These are phyloP conservation scores for Zanthoxylum bungeanum DNA, from an alignment of 345 rosid species.

Conservation along the genomic window DNA sequence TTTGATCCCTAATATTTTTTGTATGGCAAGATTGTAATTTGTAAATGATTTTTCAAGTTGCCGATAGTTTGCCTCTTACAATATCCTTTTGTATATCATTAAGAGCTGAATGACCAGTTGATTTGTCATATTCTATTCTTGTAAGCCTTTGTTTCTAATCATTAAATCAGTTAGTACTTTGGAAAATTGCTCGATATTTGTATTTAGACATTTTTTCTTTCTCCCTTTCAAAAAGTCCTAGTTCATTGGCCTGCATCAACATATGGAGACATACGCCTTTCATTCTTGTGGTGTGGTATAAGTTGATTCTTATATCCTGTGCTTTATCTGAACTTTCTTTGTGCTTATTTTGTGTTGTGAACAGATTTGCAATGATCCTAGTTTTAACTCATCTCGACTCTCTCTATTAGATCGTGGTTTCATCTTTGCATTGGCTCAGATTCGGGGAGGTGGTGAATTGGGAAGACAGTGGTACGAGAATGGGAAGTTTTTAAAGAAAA, in stretches of 20 bases:
- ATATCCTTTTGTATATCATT: not conserved
- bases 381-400: slow-evolving; percentile 67
- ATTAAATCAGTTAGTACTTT: not conserved
- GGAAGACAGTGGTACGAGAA: slow-evolving; percentile 98
- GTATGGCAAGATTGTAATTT: not conserved
- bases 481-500: slow-evolving; percentile 81
- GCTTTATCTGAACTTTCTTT: not conserved
- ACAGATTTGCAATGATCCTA: slow-evolving; percentile 67
- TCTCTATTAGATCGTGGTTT: slow-evolving; percentile 93
- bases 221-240: not conserved
- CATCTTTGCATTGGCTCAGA: slow-evolving; percentile 76
- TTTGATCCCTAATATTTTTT: not conserved
- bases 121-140: not conserved
- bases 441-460: slow-evolving; percentile 99
- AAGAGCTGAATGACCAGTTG: not conserved
- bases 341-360: slow-evolving; percentile 11
- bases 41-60: not conserved
- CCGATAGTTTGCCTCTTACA: not conserved
- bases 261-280: not conserved
- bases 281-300: not conserved
- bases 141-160: not conserved
- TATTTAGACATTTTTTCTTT: not conserved
- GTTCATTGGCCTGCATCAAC: not conserved
- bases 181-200: not conserved
- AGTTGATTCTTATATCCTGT: not conserved